phyloP scores from a whole-genome alignment of 208 protist genomes.

The Novymonas esmeraldas region DNA sequence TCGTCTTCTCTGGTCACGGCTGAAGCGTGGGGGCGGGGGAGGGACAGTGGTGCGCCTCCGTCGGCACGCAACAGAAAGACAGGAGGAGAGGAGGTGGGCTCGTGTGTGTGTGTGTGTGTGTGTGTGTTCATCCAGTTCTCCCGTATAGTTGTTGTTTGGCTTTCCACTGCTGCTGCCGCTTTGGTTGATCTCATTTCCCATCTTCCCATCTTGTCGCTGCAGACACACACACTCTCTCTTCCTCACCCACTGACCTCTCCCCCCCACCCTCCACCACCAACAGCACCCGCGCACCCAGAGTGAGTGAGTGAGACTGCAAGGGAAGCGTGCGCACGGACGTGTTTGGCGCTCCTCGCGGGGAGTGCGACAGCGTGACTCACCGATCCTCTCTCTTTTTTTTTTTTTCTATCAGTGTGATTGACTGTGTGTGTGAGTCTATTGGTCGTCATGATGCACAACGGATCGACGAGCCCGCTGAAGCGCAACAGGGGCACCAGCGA shows the following conservation, averaged over 20 bases:
- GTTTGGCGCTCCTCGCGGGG: not conserved
- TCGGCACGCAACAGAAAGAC: not conserved
- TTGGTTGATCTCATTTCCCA: no score
- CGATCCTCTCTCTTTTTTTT: not conserved
- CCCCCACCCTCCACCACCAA: no score
- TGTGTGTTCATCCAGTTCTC: not conserved
- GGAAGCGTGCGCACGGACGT: not conserved
- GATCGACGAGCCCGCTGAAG: conserved; percentile 28
- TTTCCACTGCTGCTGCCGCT: not conserved
- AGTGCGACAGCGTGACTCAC: no score
- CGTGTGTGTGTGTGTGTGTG: conserved; percentile 5
- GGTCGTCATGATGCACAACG: conserved; percentile 22
- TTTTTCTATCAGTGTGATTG: no score
- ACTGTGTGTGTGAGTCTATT: no score
- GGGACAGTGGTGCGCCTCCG: no score
- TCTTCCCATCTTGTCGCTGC: no score
- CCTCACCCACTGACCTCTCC: no score
- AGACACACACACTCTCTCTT: no score
- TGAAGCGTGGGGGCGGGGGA: no score
- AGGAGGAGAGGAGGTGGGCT: not conserved
- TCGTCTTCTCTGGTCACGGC: no score
- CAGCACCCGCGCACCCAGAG: no score
- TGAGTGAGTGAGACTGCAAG: not conserved
- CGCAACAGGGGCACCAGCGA: conserved; percentile 17
- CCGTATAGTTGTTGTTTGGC: not conserved